Evolutionary conservation across 1,284 basidiomycete genomes (phyloP).

Genomic region (Apiotrichum porosum): DNA sequence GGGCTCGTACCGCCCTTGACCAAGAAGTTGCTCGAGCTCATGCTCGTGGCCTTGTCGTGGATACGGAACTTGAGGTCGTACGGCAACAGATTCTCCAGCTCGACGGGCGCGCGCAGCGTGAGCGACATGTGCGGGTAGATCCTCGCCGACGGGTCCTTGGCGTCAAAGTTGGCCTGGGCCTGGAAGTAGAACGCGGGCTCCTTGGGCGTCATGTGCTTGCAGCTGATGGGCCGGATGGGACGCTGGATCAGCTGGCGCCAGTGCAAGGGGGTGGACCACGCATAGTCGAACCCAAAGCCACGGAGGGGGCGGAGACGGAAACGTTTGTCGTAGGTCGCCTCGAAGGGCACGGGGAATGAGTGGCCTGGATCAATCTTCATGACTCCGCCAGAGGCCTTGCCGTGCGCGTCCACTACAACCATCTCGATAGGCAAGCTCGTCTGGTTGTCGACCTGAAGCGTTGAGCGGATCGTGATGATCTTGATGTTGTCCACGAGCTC

Average conservation of each 20-base stretch:
- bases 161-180: conserved; percentile 79
- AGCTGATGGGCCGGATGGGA: conserved; percentile 75
- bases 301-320: conserved; percentile 89
- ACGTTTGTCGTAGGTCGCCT: conserved; percentile 77
- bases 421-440: conserved; percentile 92
- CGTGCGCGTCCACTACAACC: conserved; percentile 78
- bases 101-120: conserved; percentile 87
- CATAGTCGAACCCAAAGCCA: conserved; percentile 61
- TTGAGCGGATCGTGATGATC: conserved; percentile 88
- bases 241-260: conserved; percentile 86
- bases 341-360: conserved; percentile 84
- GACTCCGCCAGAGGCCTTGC: conserved; percentile 72
- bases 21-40: conserved; percentile 77
- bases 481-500: conserved; percentile 91
- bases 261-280: conserved; percentile 81
- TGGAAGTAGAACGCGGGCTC: conserved; percentile 97
- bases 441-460: conserved; percentile 86
- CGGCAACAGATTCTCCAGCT: conserved; percentile 93
- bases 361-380: conserved; percentile 89
- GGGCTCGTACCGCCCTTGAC: conserved; percentile 93
- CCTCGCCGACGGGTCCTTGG: conserved; percentile 60
- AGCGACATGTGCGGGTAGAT: conserved; percentile 80
- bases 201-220: conserved; percentile 70
- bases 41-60: conserved; percentile 91
- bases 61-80: conserved; percentile 94